These are phyloP conservation scores for Naegleria fowleri DNA, from an alignment of 208 protist genomes.

Conservation along the genomic window DNA sequence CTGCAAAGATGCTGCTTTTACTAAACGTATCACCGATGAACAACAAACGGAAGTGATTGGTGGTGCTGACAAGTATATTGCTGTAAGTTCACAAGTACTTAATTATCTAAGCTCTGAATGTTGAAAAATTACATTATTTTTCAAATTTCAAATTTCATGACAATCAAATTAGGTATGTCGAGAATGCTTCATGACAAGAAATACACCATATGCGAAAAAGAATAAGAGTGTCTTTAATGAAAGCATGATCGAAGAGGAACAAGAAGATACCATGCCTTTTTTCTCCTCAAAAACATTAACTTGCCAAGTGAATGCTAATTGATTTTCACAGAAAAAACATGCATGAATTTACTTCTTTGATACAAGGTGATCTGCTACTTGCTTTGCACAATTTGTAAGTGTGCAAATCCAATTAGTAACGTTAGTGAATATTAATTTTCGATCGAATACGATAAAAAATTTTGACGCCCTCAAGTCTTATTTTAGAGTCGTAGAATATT, in stretches of 20 bases:
- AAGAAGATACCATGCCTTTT: not conserved
- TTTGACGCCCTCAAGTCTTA: too few species aligned
- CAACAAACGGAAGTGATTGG: conserved; percentile 77
- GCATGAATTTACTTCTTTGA: too few species aligned
- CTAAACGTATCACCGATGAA: conserved; percentile 59
- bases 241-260: not conserved
- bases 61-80: conserved; percentile 83
- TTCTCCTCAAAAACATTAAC: not conserved
- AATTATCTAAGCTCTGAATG: too few species aligned
- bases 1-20: conserved; percentile 70
- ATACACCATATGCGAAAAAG: not conserved
- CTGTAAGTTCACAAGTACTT: conserved; percentile 48
- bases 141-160: too few species aligned
- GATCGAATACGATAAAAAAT: too few species aligned
- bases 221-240: not conserved
- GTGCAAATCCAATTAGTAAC: too few species aligned
- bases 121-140: too few species aligned
- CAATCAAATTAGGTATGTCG: not conserved
- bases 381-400: not conserved
- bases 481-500: too few species aligned
- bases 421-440: too few species aligned
- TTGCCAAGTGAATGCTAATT: too few species aligned
- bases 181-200: conserved; percentile 12
- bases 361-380: too few species aligned
- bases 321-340: too few species aligned